These are phyloP conservation scores for Hirsutella minnesotensis DNA, from an alignment of 2,329 filamentous ascomycete genomes.

Conservation along the genomic window DNA sequence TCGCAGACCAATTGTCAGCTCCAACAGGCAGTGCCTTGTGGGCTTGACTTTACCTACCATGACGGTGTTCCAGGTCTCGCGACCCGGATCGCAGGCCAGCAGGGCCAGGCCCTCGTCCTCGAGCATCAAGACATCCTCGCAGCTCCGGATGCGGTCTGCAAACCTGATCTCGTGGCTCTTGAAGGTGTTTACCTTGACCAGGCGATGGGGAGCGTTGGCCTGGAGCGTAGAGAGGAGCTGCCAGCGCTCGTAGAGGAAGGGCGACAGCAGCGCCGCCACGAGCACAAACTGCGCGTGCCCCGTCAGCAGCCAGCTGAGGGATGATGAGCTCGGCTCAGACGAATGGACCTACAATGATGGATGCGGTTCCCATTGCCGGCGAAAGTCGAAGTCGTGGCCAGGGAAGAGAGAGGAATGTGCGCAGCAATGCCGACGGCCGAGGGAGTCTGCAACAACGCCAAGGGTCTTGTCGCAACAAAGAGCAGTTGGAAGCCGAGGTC, in stretches of 20 bases:
- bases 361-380: not conserved
- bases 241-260: constrained; percentile 7
- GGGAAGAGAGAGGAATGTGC: too few relatives aligned
- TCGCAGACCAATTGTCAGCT: not conserved
- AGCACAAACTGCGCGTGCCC: constrained; percentile 3
- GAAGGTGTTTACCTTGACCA: constrained; percentile 16
- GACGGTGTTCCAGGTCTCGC: constrained; percentile 28
- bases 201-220: constrained; percentile 17
- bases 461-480: too few relatives aligned
- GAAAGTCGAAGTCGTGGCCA: too few relatives aligned
- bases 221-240: constrained; percentile 11
- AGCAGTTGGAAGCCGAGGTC: too few relatives aligned
- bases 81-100: constrained; percentile 24
- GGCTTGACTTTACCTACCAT: constrained; percentile 16
- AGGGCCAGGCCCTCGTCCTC: constrained; percentile 23
- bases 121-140: constrained; percentile 26
- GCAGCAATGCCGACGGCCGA: too few relatives aligned
- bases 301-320: too few relatives aligned
- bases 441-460: too few relatives aligned
- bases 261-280: constrained; percentile 3
- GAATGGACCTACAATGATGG: not conserved
- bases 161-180: constrained; percentile 20
- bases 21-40: not conserved
- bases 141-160: constrained; percentile 23
- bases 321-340: not conserved